Conservation (phyloP, 2,329 filamentous ascomycete genomes). For the Zopfia rhizophila region DNA sequence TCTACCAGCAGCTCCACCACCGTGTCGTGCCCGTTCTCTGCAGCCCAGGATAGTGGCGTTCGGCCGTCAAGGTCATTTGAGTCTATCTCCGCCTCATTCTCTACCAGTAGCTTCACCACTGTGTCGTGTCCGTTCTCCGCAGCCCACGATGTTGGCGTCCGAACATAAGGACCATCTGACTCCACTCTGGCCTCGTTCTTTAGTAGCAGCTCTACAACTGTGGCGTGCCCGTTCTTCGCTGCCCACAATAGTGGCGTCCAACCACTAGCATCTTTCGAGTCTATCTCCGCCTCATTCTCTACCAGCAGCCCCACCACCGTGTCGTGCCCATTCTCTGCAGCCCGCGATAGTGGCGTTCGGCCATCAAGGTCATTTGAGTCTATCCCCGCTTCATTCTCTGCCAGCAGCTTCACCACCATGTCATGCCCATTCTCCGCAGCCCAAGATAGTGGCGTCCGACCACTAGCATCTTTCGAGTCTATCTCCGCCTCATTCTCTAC, state of each 20-base stretch:
- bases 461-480: slow-evolving; percentile 3
- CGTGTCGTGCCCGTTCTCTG: no score
- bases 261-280: slow-evolving; percentile 9
- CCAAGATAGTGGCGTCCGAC: slow-evolving; percentile 1
- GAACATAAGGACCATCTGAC: background rate
- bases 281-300: slow-evolving; percentile 4
- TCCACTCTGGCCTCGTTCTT: slow-evolving; percentile 2
- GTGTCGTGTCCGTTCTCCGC: slow-evolving; percentile 4
- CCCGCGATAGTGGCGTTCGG: slow-evolving; percentile 3
- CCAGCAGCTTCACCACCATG: no score
- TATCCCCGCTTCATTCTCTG: slow-evolving; percentile 1
- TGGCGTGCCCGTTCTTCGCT: background rate
- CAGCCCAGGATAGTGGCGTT: no score
- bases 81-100: slow-evolving; percentile 11
- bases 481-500: slow-evolving; percentile 7
- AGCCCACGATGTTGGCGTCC: slow-evolving; percentile 4
- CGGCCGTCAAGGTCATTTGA: background rate
- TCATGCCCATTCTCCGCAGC: slow-evolving; percentile 4
- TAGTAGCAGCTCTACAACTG: background rate
- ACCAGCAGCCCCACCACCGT: slow-evolving; percentile 1
- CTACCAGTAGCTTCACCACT: slow-evolving; percentile 9
- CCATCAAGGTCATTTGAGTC: background rate
- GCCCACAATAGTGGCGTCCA: no score
- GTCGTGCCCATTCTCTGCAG: slow-evolving; percentile 11
- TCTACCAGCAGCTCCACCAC: no score